These are phyloP conservation scores for Exophiala dermatitidis DNA, from an alignment of 2,329 filamentous ascomycete species.

Conservation along the genomic window DNA sequence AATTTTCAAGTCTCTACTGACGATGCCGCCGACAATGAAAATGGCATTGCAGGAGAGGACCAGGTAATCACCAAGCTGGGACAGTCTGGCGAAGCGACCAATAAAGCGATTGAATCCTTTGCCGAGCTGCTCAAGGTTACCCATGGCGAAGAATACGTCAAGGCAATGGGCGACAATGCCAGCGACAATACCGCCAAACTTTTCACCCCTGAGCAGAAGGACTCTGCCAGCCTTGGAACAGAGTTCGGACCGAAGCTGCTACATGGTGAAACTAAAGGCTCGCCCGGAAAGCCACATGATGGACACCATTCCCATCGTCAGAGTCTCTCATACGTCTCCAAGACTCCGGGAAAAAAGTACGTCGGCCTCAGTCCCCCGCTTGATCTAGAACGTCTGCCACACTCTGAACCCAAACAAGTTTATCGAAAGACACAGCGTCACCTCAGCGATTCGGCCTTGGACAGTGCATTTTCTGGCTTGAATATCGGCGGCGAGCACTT, in stretches of 20 bases:
- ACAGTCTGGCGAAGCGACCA: neutral
- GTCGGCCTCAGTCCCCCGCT: neutral
- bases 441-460: slow-evolving; percentile 1
- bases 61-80: too few relatives aligned
- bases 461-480: neutral
- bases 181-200: neutral
- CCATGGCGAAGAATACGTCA: neutral
- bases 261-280: too few relatives aligned
- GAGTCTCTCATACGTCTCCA: neutral
- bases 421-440: neutral
- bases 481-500: neutral
- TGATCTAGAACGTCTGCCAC: neutral
- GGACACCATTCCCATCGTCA: too few relatives aligned
- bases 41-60: neutral
- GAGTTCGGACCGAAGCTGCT: neutral
- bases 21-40: neutral
- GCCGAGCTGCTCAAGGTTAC: neutral
- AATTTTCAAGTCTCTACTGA: neutral
- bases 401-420: neutral
- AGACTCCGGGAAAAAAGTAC: neutral
- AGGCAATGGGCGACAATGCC: neutral
- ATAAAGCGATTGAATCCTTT: neutral
- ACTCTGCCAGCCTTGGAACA: neutral
- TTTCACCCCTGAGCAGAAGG: too few relatives aligned
- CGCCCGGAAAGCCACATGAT: too few relatives aligned